phyloP scores from a whole-genome alignment of 352 stramenopile species.

The Stramenopiles sp. region DNA sequence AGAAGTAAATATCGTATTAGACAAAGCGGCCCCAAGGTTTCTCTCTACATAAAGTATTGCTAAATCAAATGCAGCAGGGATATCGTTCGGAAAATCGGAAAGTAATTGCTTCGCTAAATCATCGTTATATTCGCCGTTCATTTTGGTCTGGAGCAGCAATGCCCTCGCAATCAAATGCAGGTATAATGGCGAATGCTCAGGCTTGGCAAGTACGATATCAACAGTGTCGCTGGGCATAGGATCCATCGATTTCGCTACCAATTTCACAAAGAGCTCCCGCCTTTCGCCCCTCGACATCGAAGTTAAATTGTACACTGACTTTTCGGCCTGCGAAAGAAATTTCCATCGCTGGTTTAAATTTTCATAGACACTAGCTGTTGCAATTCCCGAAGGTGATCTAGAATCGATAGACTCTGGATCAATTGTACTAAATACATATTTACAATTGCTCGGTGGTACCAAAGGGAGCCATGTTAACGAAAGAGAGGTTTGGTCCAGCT shows the following conservation, averaged over 20 bases:
- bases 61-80: not conserved
- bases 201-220: not conserved
- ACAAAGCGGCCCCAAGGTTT: not conserved
- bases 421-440: constrained; percentile 5
- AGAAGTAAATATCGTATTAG: not conserved
- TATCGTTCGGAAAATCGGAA: not conserved
- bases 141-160: not conserved
- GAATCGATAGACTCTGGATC: not conserved
- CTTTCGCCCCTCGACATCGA: not conserved
- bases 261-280: not conserved
- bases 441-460: not conserved
- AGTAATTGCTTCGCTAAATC: not conserved
- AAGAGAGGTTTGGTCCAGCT: not conserved
- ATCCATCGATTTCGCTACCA: not conserved
- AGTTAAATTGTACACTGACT: not conserved
- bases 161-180: not conserved
- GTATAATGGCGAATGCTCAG: not conserved
- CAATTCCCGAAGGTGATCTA: not conserved
- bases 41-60: not conserved
- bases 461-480: not conserved
- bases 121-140: not conserved
- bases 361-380: not conserved
- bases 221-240: not conserved
- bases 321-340: not conserved
- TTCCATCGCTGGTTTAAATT: not conserved